Percentiles rank a stretch among this genome's conserved stretches.
phyloP scores from a whole-genome alignment of 2,329 filamentous ascomycete genomes.

The Dothistroma septosporum region DNA sequence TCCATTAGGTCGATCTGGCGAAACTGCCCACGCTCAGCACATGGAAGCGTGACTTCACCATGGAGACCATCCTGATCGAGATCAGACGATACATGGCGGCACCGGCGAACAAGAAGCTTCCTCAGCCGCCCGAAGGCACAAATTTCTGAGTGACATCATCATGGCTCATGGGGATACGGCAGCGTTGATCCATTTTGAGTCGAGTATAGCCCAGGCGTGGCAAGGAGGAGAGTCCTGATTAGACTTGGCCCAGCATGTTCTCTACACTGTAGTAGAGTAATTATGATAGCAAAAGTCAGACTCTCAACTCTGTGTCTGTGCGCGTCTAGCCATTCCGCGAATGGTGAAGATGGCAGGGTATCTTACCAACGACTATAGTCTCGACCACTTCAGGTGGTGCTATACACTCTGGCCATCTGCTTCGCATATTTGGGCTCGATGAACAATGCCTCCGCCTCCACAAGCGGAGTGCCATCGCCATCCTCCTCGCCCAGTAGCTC shows the following conservation, averaged over 20 bases:
- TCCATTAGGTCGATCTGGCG: conserved; percentile 67
- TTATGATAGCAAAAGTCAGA: conserved; percentile 6
- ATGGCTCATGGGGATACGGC: background rate
- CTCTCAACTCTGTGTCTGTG: conserved; percentile 1
- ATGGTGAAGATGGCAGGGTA: background rate
- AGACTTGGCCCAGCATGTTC: background rate
- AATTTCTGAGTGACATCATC: conserved; percentile 36
- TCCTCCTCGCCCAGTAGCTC: conserved; percentile 64
- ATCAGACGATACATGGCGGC: conserved; percentile 88
- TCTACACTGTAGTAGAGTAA: background rate
- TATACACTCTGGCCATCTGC: conserved; percentile 36
- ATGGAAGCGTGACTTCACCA: conserved; percentile 91
- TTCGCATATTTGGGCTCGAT: conserved; percentile 80
- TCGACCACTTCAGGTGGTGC: conserved; percentile 9
- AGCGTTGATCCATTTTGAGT: conserved; percentile 1
- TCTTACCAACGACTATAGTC: background rate
- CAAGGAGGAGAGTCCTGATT: background rate
- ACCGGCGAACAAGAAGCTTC: conserved; percentile 86
- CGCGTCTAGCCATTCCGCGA: background rate
- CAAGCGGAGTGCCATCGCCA: conserved; percentile 60
- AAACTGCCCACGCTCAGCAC: conserved; percentile 80
- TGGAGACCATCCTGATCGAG: conserved; percentile 90
- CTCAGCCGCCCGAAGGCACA: conserved; percentile 85
- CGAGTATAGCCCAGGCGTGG: conserved; percentile 16
- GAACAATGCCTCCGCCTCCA: conserved; percentile 81